Evolutionary conservation across 1,139 yeast genomes (phyloP), one percentile per base, ranked within the genome.

Genomic region (Yamadazyma taylorii): DNA sequence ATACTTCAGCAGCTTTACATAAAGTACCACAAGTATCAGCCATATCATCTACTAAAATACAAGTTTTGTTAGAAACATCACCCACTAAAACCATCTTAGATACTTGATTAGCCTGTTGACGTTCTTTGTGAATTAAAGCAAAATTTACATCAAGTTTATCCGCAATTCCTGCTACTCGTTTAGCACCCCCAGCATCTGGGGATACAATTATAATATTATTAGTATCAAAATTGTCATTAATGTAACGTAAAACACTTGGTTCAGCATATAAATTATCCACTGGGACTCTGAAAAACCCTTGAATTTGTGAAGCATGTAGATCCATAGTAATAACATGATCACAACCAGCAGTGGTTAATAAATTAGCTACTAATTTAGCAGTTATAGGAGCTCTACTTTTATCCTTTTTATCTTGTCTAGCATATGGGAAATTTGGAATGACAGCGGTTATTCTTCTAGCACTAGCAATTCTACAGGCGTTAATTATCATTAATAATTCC

Each of bases 121-220:
- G 79, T 66, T 92, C 98, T 65, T 92, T 92, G 66, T 92, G 98
- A 53, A 92, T 92, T 60, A 92, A 78, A 11, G 98, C 97, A 65
- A 92, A 92, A 63, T 89, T 89, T 53, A 90, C 74, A 60, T 90
- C 97, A 47, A 92, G 73, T 47, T 89, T 77, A 61, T 92, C 97
- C 35, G 97, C 97, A 50, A 92, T 73, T 7, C 92, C 87, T 2
- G 98, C 97, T 9, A 96, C 98, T 57, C 98, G 79, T 63, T 92
- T 92, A 42, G 98, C 98, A 41, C 98, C 98, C 54, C 98, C 98
- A 4, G 98, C 98, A 68, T 92, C 98, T 3, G 98, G 98, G 1
- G 97, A 88, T 16, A 89, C 88, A 43, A 92, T 85, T 41, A 90
- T 88, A 25, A 94, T 81, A 46, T 88, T 81, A 30, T 77, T 70